Base-by-base conservation (phyloP, 2,329 filamentous ascomycete genomes). In the Penicillium sp. region DNA sequence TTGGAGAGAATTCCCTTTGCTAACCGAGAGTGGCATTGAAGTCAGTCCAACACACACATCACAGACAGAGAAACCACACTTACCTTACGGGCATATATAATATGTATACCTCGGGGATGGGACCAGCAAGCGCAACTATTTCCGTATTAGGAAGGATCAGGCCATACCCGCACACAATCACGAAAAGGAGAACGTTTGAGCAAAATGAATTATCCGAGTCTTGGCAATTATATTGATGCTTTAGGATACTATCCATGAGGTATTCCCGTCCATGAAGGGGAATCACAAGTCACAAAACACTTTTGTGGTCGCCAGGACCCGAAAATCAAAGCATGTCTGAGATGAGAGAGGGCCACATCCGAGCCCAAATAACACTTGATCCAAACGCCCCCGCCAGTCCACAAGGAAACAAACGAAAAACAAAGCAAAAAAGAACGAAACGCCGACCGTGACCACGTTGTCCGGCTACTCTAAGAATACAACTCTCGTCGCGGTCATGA, bases 301-400 rank as follows among this genome's bases (percentile, higher is more conserved):
- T 60, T 60, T 59, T 60, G 53, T 52, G 53, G 53, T 56, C 53
- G 57, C 57, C 57, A 52, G 26, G 56, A 58, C 56, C 50, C 54
- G 54, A 51, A 28, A 49, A 43, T 24, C 47, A 43, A 38, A 34
- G 37, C 44, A 24, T 41, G n/a, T 46, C 44, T 46, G 53, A 48
- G 53, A 54, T 54, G 53, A 51, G 55, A 59, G 54, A 52, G 45
- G 37, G 35, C 44, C 10, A 17, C 6, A 49, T 24, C 35, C 7
- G 46, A 52, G 53, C 22, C 39, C 49, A 50, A 28, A 17, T 10
- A 42, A 54, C 47, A 34, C 42, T 40, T 19, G 35, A 43, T 38
- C 45, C 37, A 12, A 53, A 41, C 48, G 43, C 48, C 48, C 45
- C 29, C 48, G 10, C 49, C 38, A 29, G 8, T 21, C 22, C 31